Evolutionary conservation across 805 yeast species (phyloP).

Genomic region (Vanderwaltozyma tropicalis): DNA sequence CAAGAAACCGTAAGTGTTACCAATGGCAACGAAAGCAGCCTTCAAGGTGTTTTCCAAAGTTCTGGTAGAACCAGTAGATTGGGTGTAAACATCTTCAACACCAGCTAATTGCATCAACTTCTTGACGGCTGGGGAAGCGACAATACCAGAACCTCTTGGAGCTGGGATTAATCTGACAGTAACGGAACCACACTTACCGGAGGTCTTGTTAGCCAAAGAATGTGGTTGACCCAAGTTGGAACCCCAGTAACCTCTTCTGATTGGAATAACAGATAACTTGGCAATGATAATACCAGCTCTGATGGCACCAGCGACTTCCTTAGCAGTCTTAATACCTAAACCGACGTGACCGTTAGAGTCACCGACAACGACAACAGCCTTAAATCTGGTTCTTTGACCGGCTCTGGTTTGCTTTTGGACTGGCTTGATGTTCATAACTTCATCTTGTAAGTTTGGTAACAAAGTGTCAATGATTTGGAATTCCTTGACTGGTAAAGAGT

Average conservation of each 20-base stretch:
- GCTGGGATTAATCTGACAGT: constrained; percentile 98
- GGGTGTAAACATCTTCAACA: constrained; percentile 98
- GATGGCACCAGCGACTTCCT: constrained; percentile 99
- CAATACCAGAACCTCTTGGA: constrained; percentile 99
- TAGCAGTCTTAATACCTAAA: constrained; percentile 99
- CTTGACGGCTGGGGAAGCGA: constrained; percentile 99
- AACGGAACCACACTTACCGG: constrained; percentile 99
- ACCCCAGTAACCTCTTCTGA: constrained; percentile 99
- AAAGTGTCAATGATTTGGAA: constrained; percentile 96
- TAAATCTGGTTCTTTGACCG: constrained; percentile 99
- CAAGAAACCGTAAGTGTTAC: constrained; percentile 99
- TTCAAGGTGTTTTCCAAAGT: constrained; percentile 99
- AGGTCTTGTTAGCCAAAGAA: constrained; percentile 93
- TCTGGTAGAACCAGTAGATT: constrained; percentile 98
- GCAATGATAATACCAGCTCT: constrained; percentile 99
- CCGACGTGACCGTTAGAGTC: constrained; percentile 99
- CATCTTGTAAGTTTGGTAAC: constrained; percentile 92
- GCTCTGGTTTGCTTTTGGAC: constrained; percentile 99
- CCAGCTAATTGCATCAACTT: constrained; percentile 98
- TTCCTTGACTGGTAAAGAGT: constrained; percentile 99
- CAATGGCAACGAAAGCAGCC: constrained; percentile 98
- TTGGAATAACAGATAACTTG: constrained; percentile 96
- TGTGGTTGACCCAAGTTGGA: constrained; percentile 99
- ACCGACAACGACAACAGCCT: constrained; percentile 99
- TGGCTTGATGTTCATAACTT: constrained; percentile 99